Base-by-base conservation (phyloP, 352 stramenopile genomes). In the Pythium phragmiticola region DNA sequence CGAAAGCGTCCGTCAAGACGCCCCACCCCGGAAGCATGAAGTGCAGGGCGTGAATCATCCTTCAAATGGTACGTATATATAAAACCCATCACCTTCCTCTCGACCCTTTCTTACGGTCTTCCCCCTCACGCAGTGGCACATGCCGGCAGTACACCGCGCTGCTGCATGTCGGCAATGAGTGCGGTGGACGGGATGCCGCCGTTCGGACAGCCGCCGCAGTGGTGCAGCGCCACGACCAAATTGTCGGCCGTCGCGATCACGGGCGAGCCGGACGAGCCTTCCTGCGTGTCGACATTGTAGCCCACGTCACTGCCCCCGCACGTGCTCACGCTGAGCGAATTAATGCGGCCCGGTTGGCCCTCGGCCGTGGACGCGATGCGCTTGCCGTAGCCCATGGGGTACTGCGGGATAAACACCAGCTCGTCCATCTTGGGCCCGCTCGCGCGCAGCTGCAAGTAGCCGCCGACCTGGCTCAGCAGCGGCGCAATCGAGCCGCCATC, bases 281-380 rank as follows among this genome's bases (percentile, higher is more conserved):
- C 80, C 36, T 89, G 73, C 7, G 84, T 94, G 60, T 94, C 84
- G 7, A 88, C 70, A 50, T 89, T 87, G 69, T 92, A 94, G 7
- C 82, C 82, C 11, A 81, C 72, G 48, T 92, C 76, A 28, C 70
- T 70, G 4, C 69, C 61, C 21, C 79, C 72, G 55, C 84, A 92
- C 34, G 75, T 70, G 14, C 58, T 72, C 12, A 78, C 63, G 8
- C 57, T 69, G 21, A 82, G 55, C 23, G 69, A 78, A 34, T 75
- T 63, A 36, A 82, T 68, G 9, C 60, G 59, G 1, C 73, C 75
- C 0, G 70, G 70, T 21, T 60, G 33, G 13, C 62, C 60, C 39
- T 63, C 74, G 21, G 62, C 51, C 0, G 64, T 72, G 33, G 63
- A 72, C 7, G 75, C 63, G 45, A 83, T 76, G 16, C 65, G 73